A percentile compares a stretch with the other conserved stretches of the same genome.
phyloP scores from a whole-genome alignment of 768 basidiomycete genomes.

The Royoungia palumana region DNA sequence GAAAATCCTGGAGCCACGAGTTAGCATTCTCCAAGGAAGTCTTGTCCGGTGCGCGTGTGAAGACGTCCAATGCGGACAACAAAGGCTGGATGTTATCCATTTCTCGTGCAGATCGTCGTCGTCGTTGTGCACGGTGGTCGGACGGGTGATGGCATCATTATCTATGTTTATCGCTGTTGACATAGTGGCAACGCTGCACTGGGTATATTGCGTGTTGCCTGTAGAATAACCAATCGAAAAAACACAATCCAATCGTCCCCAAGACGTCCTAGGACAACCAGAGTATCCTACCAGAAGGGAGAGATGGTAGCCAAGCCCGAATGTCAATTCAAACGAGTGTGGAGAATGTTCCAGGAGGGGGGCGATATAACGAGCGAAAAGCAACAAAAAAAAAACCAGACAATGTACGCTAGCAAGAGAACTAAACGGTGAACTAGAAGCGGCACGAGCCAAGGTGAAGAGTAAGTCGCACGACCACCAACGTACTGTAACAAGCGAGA shows the following conservation, averaged over 20 bases:
- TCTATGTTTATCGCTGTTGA: constrained; percentile 33
- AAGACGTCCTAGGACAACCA: constrained; percentile 29
- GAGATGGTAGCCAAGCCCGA: constrained; percentile 45
- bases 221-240: constrained; percentile 5
- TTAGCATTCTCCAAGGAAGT: constrained; percentile 82
- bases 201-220: constrained; percentile 32
- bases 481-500: constrained; percentile 29
- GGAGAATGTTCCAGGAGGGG: constrained; percentile 43
- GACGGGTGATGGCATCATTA: constrained; percentile 12
- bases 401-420: constrained; percentile 43
- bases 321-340: constrained; percentile 62
- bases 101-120: constrained; percentile 8
- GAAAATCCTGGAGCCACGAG: constrained; percentile 96
- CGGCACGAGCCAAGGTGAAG: constrained; percentile 30
- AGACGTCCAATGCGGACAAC: constrained; percentile 75
- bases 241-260: constrained; percentile 25
- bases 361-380: constrained; percentile 29
- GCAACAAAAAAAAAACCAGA: constrained; percentile 21
- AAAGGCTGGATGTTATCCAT: constrained; percentile 74
- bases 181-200: constrained; percentile 31
- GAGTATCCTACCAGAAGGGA: constrained; percentile 47
- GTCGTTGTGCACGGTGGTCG: not conserved
- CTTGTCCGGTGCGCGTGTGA: constrained; percentile 79
- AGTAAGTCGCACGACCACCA: constrained; percentile 25
- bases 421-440: constrained; percentile 38